Evolutionary conservation across 2,329 filamentous ascomycete genomes (phyloP), one percentile per base, ranked within the genome.

Genomic region (Coccinonectria pachysandricola): DNA sequence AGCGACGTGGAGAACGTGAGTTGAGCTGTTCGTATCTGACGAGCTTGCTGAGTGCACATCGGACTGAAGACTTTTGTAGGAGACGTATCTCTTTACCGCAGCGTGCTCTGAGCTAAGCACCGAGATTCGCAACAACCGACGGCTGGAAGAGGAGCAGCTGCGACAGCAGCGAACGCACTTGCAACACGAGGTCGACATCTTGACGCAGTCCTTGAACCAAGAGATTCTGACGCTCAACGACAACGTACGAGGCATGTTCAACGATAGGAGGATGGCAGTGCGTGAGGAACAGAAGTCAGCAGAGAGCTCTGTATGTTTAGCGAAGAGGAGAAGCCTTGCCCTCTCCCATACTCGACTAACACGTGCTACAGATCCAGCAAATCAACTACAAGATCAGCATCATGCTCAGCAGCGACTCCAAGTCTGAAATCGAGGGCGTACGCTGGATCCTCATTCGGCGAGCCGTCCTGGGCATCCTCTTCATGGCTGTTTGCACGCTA

Each of bases 331-430:
- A n/a, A n/a, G n/a, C n/a, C n/a, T n/a, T n/a, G n/a, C n/a, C n/a
- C n/a, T n/a, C n/a, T n/a, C n/a, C n/a, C n/a, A n/a, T n/a, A n/a
- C n/a, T n/a, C n/a, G 12, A 17, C 36, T 46, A 17, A 46, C 27
- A 27, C n/a, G n/a, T 11, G 7, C 6, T 9, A 4, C 45, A 84
- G 68, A 87, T 94, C 36, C 87, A 95, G 64, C 81, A 94, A 60
- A 69, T 96, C 42, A 93, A 88, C 57, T 94, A 96, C 59, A 91
- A 93, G 53, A 96, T 98, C 53, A 92, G 83, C 12, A 85, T 94
- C 16, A 69, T 74, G 20, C 68, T 98, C 21, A 92, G 85, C 52
- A 91, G 84, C 36, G 91, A 96, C 53, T 76, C 81, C 24, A 87
- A 88, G 52, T 88, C 82, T 4, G 83, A 95, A 44, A 87, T 96